These are phyloP conservation scores for Globisporangium acanthophoron DNA, from an alignment of 352 stramenopile genomes.

Conservation along the genomic window DNA sequence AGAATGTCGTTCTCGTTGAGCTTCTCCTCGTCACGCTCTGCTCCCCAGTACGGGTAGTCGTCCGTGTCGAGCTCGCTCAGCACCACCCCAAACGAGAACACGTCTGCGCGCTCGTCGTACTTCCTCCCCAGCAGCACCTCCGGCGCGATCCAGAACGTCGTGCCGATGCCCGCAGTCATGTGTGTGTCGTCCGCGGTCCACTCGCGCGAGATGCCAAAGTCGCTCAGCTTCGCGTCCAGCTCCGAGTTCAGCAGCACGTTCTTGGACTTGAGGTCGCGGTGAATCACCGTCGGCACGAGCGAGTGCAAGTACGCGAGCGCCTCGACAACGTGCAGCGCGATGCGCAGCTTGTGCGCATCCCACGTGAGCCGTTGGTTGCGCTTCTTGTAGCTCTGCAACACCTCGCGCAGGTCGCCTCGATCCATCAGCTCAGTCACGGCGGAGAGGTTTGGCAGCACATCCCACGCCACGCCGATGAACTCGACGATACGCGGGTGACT, in stretches of 20 bases:
- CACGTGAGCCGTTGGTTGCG: not conserved
- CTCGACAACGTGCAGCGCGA: slow-evolving; percentile 39
- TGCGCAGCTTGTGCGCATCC: slow-evolving; percentile 20
- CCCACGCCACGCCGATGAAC: slow-evolving; percentile 48
- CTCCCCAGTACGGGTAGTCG: slow-evolving; percentile 57
- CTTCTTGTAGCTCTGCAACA: slow-evolving; percentile 8
- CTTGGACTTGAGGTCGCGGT: slow-evolving; percentile 27
- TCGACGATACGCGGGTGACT: slow-evolving; percentile 44
- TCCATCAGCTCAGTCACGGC: slow-evolving; percentile 49
- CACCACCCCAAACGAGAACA: slow-evolving; percentile 52
- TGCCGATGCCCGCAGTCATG: slow-evolving; percentile 68
- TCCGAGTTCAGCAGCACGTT: slow-evolving; percentile 33
- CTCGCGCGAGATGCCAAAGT: slow-evolving; percentile 67
- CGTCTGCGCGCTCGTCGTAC: slow-evolving; percentile 52
- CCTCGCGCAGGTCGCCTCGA: slow-evolving; percentile 32
- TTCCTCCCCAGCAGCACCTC: slow-evolving; percentile 55
- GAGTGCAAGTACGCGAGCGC: slow-evolving; percentile 46
- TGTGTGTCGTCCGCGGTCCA: slow-evolving; percentile 46
- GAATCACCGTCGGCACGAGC: slow-evolving; percentile 40
- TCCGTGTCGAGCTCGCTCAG: slow-evolving; percentile 50
- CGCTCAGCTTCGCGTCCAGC: slow-evolving; percentile 68
- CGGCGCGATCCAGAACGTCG: slow-evolving; percentile 67
- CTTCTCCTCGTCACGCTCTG: slow-evolving; percentile 33
- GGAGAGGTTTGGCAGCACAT: slow-evolving; percentile 33
- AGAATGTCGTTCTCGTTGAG: slow-evolving; percentile 52